These are phyloP conservation scores for Chlorella vulgaris DNA, from an alignment of 139 green algal species.

Conservation along the genomic window DNA sequence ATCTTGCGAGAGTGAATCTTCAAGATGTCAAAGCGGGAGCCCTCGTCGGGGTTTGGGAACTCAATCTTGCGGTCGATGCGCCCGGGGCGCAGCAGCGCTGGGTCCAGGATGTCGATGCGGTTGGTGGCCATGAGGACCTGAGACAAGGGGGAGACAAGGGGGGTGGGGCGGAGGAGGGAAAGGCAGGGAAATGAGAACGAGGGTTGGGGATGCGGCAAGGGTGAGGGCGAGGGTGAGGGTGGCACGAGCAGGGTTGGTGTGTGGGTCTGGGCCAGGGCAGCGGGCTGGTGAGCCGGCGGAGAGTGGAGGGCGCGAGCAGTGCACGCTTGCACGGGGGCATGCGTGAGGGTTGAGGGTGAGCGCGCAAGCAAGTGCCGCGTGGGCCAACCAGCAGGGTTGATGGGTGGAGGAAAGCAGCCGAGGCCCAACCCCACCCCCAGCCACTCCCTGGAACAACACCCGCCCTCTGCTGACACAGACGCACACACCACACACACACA, in stretches of 20 bases:
- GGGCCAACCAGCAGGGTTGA: too few species aligned
- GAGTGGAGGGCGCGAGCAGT: too few species aligned
- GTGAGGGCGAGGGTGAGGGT: neutral
- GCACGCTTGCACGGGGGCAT: too few species aligned
- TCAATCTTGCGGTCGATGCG: conserved; percentile 99
- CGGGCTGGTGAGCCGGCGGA: too few species aligned
- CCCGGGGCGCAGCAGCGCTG: conserved; percentile 95
- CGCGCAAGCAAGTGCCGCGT: neutral
- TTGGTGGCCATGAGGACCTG: conserved; percentile 99
- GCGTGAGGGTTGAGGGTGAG: too few species aligned
- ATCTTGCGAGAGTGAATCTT: conserved; percentile 94
- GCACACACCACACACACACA: neutral
- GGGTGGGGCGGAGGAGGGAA: neutral
- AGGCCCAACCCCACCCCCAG: too few species aligned
- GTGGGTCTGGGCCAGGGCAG: too few species aligned
- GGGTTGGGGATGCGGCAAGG: too few species aligned
- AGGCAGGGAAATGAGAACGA: neutral
- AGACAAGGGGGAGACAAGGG: too few species aligned
- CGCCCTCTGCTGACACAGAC: too few species aligned
- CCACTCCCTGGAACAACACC: too few species aligned
- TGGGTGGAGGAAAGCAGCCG: too few species aligned
- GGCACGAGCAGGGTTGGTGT: neutral
- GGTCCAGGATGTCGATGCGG: conserved; percentile 98
- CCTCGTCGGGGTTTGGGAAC: conserved; percentile 97
- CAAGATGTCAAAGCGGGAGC: conserved; percentile 92